Conservation (phyloP, 352 stramenopile species). For the Pilasporangium apinafurcum region DNA sequence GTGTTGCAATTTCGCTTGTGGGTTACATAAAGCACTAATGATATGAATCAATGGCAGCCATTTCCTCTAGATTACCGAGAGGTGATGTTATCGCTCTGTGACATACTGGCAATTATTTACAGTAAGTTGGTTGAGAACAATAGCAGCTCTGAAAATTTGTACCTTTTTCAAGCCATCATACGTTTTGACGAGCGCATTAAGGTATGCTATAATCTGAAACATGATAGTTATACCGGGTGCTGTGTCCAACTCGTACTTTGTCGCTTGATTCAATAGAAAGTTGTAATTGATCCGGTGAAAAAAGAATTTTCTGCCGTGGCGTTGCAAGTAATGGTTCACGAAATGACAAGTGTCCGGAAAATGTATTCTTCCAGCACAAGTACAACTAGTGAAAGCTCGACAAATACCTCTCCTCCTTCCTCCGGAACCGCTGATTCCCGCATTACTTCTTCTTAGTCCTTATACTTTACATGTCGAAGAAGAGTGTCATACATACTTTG, state of each 20-base stretch:
- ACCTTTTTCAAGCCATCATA: slow-evolving; percentile 72
- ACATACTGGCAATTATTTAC: slow-evolving; percentile 80
- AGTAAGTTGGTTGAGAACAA: slow-evolving; percentile 77
- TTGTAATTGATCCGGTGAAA: slow-evolving; percentile 75
- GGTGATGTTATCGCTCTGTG: slow-evolving; percentile 72
- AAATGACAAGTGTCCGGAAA: slow-evolving; percentile 53
- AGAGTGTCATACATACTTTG: too few species aligned
- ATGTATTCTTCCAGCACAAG: too few species aligned
- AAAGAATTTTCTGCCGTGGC: slow-evolving; percentile 74
- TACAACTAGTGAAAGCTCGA: too few species aligned
- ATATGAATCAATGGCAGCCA: slow-evolving; percentile 35
- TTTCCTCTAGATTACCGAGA: slow-evolving; percentile 80
- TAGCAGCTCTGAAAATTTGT: slow-evolving; percentile 62
- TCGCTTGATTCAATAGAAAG: slow-evolving; percentile 39
- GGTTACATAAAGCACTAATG: too few species aligned
- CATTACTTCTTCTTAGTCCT: too few species aligned
- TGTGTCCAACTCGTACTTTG: background rate
- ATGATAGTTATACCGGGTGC: too few species aligned
- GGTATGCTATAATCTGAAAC: slow-evolving; percentile 30
- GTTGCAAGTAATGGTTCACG: slow-evolving; percentile 41
- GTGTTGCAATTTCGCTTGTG: background rate
- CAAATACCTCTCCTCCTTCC: too few species aligned
- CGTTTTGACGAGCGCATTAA: slow-evolving; percentile 82
- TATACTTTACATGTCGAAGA: too few species aligned
- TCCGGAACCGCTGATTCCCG: too few species aligned